These are phyloP conservation scores for Mortierella claussenii DNA, from an alignment of 192 early-diverging fungal genomes.

Conservation along the genomic window DNA sequence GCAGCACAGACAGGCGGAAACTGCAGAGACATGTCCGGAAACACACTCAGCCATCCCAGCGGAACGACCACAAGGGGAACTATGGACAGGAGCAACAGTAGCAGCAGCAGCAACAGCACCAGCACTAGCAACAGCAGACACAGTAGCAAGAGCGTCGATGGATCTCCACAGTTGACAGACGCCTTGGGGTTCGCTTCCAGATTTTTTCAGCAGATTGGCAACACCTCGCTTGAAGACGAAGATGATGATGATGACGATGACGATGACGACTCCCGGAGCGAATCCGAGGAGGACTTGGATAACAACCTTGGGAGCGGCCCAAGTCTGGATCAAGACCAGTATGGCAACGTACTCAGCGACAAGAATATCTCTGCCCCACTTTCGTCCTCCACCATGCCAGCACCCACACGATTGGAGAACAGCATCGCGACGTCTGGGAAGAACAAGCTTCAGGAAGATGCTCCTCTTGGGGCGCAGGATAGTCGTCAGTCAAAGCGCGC, in stretches of 20 bases:
- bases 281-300: slow-evolving; percentile 7
- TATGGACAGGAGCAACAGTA: no score
- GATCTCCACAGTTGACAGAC: slow-evolving; percentile 24
- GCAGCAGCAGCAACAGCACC: background rate
- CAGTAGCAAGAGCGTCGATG: slow-evolving; percentile 5
- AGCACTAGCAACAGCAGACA: slow-evolving; percentile 6
- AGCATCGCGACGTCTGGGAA: background rate
- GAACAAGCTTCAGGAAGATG: slow-evolving; percentile 1
- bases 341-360: no score
- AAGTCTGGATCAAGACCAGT: no score
- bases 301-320: background rate
- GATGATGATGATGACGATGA: slow-evolving; percentile 8
- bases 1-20: no score
- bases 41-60: background rate
- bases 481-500: slow-evolving; percentile 26
- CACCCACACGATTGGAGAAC: background rate
- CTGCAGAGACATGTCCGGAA: slow-evolving; percentile 16
- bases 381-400: no score
- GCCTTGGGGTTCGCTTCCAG: slow-evolving; percentile 44
- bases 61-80: no score
- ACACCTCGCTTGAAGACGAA: slow-evolving; percentile 25
- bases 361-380: no score
- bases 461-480: slow-evolving; percentile 10
- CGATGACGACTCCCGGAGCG: slow-evolving; percentile 11
- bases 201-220: slow-evolving; percentile 51